phyloP scores from a whole-genome alignment of 441 rosid genomes.

The Aquilaria agallochum region DNA sequence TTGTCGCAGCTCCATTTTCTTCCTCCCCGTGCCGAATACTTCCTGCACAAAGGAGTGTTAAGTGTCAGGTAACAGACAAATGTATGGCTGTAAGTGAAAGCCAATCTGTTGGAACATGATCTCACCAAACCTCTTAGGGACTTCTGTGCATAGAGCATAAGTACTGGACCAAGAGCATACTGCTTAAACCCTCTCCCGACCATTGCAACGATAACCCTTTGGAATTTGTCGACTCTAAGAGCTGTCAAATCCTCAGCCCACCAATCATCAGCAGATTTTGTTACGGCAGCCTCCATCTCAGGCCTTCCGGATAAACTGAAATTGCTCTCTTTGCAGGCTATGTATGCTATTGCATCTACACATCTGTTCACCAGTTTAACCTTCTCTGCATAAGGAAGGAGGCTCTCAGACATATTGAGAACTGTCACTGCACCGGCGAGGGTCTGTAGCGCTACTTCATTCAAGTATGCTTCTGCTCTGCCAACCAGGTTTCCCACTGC shows the following conservation, averaged over 20 bases:
- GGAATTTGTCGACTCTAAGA: slow-evolving; percentile 57
- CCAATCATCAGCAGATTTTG: slow-evolving; percentile 55
- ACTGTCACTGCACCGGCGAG: slow-evolving; percentile 63
- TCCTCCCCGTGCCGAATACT: slow-evolving; percentile 66
- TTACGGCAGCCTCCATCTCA: slow-evolving; percentile 33
- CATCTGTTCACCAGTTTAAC: slow-evolving; percentile 57
- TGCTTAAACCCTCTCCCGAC: slow-evolving; percentile 67
- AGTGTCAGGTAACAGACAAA: background rate
- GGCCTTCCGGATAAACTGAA: slow-evolving; percentile 43
- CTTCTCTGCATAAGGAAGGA: slow-evolving; percentile 51
- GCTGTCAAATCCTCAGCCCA: slow-evolving; percentile 70
- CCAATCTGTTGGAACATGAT: slow-evolving; percentile 19
- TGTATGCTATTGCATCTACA: slow-evolving; percentile 56
- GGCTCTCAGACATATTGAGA: slow-evolving; percentile 43
- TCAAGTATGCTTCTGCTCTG: slow-evolving; percentile 57
- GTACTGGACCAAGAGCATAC: slow-evolving; percentile 60
- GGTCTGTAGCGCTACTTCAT: slow-evolving; percentile 75
- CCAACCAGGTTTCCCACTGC: slow-evolving; percentile 50
- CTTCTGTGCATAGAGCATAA: slow-evolving; percentile 93
- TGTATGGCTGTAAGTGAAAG: slow-evolving; percentile 9
- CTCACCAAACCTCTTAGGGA: slow-evolving; percentile 97
- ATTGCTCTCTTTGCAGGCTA: slow-evolving; percentile 76
- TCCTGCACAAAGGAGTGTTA: slow-evolving; percentile 44
- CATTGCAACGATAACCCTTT: slow-evolving; percentile 55
- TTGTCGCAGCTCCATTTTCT: slow-evolving; percentile 65